phyloP scores from a whole-genome alignment of 176 grass and related monocot genomes.

The Zea luxurians region DNA sequence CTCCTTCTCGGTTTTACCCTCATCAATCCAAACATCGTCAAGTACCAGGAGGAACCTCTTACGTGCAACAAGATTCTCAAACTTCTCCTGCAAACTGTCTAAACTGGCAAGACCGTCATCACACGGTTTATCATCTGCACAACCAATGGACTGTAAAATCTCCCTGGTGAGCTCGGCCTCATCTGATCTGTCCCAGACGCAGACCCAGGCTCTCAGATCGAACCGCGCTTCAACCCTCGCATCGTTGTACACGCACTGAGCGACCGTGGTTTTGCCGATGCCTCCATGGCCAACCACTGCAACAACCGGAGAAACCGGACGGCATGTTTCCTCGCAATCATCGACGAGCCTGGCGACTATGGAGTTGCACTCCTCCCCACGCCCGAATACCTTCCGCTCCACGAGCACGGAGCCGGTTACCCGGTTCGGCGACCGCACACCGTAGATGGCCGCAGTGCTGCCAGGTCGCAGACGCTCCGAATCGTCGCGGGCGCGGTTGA shows the following conservation, averaged over 20 bases:
- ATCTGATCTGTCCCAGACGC: constrained; percentile 42
- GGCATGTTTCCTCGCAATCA: background rate
- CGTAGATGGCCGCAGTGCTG: background rate
- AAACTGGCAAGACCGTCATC: background rate
- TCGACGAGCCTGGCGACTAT: constrained; percentile 26
- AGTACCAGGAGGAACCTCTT: constrained; percentile 59
- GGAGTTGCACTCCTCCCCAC: constrained; percentile 25
- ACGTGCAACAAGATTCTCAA: constrained; percentile 3
- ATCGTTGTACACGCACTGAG: constrained; percentile 53
- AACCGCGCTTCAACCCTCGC: constrained; percentile 35
- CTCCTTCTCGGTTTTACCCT: constrained; percentile 19
- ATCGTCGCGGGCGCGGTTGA: constrained; percentile 13
- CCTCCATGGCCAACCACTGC: constrained; percentile 52
- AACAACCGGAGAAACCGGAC: constrained; percentile 23
- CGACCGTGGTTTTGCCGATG: constrained; percentile 60
- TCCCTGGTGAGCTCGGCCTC: constrained; percentile 45
- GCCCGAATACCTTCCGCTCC: constrained; percentile 33
- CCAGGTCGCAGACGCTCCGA: constrained; percentile 7
- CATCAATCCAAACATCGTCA: constrained; percentile 61
- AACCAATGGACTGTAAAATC: constrained; percentile 37
- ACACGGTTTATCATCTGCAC: constrained; percentile 1
- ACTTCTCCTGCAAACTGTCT: constrained; percentile 28
- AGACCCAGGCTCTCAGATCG: constrained; percentile 52
- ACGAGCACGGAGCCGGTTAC: constrained; percentile 44
- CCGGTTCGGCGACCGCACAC: constrained; percentile 37